phyloP scores from a whole-genome alignment of 2,329 filamentous ascomycete genomes.

The Aureobasidium leucospermi region DNA sequence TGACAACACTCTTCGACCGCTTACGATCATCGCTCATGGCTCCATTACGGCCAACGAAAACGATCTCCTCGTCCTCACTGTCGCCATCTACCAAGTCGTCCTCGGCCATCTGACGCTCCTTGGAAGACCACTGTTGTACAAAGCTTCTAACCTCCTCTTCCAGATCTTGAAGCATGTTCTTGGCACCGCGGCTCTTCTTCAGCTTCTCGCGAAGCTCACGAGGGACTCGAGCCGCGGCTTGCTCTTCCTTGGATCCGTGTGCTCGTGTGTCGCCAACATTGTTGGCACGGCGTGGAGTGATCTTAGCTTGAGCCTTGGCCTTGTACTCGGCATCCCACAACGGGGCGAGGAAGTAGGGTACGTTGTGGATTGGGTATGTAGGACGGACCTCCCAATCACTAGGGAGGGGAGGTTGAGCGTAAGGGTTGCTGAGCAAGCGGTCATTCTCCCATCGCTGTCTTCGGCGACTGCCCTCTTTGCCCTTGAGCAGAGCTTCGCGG shows the following conservation, averaged over 20 bases:
- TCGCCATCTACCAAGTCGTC: conserved; percentile 39
- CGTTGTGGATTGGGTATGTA: conserved; percentile 66
- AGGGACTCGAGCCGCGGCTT: conserved; percentile 52
- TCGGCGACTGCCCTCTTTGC: conserved; percentile 82
- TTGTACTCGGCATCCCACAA: conserved; percentile 63
- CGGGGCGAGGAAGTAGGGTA: conserved; percentile 84
- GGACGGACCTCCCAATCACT: conserved; percentile 77
- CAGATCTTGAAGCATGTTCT: conserved; percentile 70
- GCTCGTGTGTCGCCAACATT: conserved; percentile 19
- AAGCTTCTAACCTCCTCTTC: conserved; percentile 79
- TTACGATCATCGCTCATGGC: conserved; percentile 53
- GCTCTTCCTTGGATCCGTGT: conserved; percentile 33
- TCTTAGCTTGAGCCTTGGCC: conserved; percentile 29
- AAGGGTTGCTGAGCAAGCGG: conserved; percentile 77
- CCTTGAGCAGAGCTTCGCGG: conserved; percentile 73
- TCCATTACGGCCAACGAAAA: conserved; percentile 70
- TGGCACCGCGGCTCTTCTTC: conserved; percentile 72
- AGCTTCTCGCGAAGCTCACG: conserved; percentile 72
- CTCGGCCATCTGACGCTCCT: conserved; percentile 44
- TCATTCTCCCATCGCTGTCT: conserved; percentile 95
- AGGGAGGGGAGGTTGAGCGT: conserved; percentile 73
- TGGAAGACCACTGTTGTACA: conserved; percentile 53
- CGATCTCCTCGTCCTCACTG: conserved; percentile 75
- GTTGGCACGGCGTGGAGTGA: conserved; percentile 18
- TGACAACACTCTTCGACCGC: conserved; percentile 42